phyloP scores from a whole-genome alignment of 306 rosid species.

The Lathyrus tuberosus region DNA sequence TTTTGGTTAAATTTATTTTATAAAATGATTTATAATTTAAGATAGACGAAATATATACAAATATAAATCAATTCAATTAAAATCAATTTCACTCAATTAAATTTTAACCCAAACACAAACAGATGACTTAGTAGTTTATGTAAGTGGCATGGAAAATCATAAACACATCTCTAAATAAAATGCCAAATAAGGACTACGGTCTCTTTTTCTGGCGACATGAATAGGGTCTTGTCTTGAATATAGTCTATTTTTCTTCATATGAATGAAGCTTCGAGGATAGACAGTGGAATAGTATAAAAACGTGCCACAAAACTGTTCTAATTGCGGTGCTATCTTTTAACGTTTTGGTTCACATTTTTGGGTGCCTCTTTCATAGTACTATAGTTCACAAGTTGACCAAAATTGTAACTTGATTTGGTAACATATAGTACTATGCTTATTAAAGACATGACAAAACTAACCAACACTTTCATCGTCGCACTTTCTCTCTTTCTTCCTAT shows the following conservation, averaged over 20 bases:
- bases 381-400: neutral
- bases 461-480: neutral
- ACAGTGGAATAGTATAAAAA: neutral
- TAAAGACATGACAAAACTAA: neutral
- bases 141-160: too few species aligned
- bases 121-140: too few species aligned
- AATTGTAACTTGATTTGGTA: neutral
- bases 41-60: too few species aligned
- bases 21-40: too few species aligned
- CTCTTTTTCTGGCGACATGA: too few species aligned
- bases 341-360: neutral
- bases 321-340: slow-evolving; percentile 18
- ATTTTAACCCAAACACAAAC: too few species aligned
- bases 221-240: neutral
- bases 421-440: neutral
- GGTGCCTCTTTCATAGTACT: neutral
- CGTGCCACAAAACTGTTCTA: slow-evolving; percentile 1
- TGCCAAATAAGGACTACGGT: neutral
- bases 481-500: slow-evolving; percentile 19
- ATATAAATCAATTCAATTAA: too few species aligned
- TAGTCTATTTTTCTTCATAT: too few species aligned
- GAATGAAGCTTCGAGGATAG: neutral
- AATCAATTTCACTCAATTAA: too few species aligned
- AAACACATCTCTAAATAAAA: too few species aligned
- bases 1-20: too few species aligned